phyloP scores from a whole-genome alignment of 768 basidiomycete species.

The Hysterangium stoloniferum region DNA sequence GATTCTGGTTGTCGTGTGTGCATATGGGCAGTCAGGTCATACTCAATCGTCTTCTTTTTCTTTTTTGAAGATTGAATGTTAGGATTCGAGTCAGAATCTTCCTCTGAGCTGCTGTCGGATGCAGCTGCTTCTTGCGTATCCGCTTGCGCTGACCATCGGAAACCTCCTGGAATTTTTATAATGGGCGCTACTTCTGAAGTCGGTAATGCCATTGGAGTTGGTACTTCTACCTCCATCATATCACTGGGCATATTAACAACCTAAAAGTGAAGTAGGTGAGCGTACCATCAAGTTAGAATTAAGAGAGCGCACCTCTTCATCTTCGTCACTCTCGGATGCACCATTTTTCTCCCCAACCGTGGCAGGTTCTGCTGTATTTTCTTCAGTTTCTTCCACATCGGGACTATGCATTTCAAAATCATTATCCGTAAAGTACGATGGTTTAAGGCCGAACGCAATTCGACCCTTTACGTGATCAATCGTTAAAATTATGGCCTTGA shows the following conservation, averaged over 20 bases:
- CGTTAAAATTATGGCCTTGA: constrained; percentile 68
- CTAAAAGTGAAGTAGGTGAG: constrained; percentile 13
- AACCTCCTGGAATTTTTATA: constrained; percentile 29
- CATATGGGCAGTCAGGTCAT: constrained; percentile 82
- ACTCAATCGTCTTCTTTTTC: constrained; percentile 63
- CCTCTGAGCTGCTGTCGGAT: constrained; percentile 37
- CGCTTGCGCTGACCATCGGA: constrained; percentile 55
- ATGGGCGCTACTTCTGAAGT: constrained; percentile 20
- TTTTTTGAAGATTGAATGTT: constrained; percentile 54
- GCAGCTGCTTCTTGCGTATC: constrained; percentile 24
- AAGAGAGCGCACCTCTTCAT: constrained; percentile 17
- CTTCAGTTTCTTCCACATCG: constrained; percentile 18
- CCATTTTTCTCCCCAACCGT: constrained; percentile 21
- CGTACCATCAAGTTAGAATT: background rate
- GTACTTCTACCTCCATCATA: background rate
- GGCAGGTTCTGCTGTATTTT: constrained; percentile 25
- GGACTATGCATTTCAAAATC: constrained; percentile 40
- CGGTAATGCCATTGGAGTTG: background rate
- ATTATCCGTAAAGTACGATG: constrained; percentile 72
- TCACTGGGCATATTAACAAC: constrained; percentile 22
- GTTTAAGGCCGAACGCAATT: constrained; percentile 76
- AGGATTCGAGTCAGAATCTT: constrained; percentile 39
- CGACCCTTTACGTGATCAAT: constrained; percentile 75
- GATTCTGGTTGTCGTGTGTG: constrained; percentile 83
- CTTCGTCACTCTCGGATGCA: constrained; percentile 20